A percentile compares a stretch with the other conserved stretches of the same genome.
Evolutionary conservation across 768 basidiomycete genomes (phyloP).

Genomic region (Russula griseocarnosa): DNA sequence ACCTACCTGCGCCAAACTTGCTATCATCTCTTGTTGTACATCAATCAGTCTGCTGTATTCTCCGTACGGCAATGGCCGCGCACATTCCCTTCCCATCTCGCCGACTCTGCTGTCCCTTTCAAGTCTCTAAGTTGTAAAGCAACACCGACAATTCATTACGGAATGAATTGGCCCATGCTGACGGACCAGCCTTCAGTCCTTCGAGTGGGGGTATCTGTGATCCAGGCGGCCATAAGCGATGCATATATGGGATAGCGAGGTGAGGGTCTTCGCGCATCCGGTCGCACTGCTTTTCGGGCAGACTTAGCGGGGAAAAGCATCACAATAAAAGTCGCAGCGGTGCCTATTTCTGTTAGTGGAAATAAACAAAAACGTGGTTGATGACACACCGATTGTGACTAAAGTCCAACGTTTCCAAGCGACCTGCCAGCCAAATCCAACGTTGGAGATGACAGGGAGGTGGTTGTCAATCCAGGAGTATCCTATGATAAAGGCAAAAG

Average conservation of each 20-base stretch:
- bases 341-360: conserved; percentile 35
- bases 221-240: conserved; percentile 43
- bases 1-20: conserved; percentile 39
- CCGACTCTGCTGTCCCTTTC: conserved; percentile 36
- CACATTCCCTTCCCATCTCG: conserved; percentile 47
- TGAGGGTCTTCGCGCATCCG: conserved; percentile 41
- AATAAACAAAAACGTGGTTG: not conserved
- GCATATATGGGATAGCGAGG: conserved; percentile 42
- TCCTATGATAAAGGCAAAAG: conserved; percentile 46
- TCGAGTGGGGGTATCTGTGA: conserved; percentile 29
- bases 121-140: conserved; percentile 37
- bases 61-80: conserved; percentile 49
- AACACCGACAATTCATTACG: conserved; percentile 35
- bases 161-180: conserved; percentile 32
- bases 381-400: conserved; percentile 45
- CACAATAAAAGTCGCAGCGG: conserved; percentile 48
- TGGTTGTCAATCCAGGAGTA: conserved; percentile 59
- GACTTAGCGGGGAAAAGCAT: conserved; percentile 53
- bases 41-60: conserved; percentile 44
- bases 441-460: conserved; percentile 41
- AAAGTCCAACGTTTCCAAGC: conserved; percentile 51
- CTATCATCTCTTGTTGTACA: conserved; percentile 42
- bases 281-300: conserved; percentile 46
- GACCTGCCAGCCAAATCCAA: conserved; percentile 50
- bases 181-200: conserved; percentile 20